Evolutionary conservation across 1,139 yeast genomes (phyloP), one percentile per base, ranked within the genome.

Genomic region (Ashbya aceris): DNA sequence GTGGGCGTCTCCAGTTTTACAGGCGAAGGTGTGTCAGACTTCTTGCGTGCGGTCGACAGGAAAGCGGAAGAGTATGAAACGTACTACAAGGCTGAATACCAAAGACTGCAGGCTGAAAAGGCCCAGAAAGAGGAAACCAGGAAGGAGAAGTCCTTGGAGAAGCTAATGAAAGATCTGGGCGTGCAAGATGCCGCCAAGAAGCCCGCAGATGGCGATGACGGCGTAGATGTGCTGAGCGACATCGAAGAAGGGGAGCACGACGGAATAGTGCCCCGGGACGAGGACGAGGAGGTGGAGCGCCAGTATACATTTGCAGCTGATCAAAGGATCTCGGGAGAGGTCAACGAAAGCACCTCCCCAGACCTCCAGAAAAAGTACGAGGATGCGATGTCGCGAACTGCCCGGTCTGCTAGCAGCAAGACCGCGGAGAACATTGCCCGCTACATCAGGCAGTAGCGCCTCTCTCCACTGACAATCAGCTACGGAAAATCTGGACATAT

Each of bases 21-120:
- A 0, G 98, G 98, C 11, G 81, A 74, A 3, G 99, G 99, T 0
- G 84, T 93, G 60, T 96, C 87, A 58, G 96, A 86, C 30, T 91
- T 93, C 57, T 61, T 89, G 60, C 70, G 67, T 12, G 84, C 87
- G 0, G 93, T 93, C 3, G 95, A 85, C 53, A 74, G 76, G 49
- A 93, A 93, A 64, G 89, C 83, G 33, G 86, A 80, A 31, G 98
- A 93, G 64, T 93, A 83, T 64, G 78, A 87, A 47, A 77, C 78
- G 46, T 89, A 70, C 56, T 93, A 91, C 61, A 78, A 79, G 56
- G 79, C 82, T 2, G 98, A 93, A 64, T 75, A 96, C 54, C 96
- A 91, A 44, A 70, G 84, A 53, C 77, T 91, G 23, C 60, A 83
- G 46, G 76, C 81, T 60, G 77, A 83, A 52, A 84, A 86, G 57